These are phyloP conservation scores for Flaveria linearis DNA, from an alignment of 129 eudicot species.

Conservation along the genomic window DNA sequence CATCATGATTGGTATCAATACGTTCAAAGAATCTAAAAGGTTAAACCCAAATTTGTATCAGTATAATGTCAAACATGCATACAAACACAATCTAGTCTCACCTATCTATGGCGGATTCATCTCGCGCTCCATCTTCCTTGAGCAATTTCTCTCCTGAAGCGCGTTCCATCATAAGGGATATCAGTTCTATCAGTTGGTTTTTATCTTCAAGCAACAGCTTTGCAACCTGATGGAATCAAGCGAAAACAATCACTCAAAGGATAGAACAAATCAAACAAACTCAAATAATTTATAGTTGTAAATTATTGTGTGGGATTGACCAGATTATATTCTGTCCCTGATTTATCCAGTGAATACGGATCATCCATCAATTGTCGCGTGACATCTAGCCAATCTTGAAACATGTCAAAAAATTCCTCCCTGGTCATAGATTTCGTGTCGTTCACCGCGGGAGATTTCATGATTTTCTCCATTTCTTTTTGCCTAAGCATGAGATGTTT, in stretches of 20 bases:
- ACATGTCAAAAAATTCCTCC: conserved; percentile 20
- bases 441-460: conserved; percentile 18
- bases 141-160: conserved; percentile 36
- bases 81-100: background rate
- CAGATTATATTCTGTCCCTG: conserved; percentile 38
- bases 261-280: background rate
- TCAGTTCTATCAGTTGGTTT: conserved; percentile 29
- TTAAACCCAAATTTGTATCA: conserved; percentile 1
- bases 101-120: conserved; percentile 37
- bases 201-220: conserved; percentile 39
- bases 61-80: background rate
- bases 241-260: background rate
- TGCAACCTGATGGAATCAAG: conserved; percentile 30
- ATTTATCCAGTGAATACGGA: conserved; percentile 39
- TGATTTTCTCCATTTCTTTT: conserved; percentile 39
- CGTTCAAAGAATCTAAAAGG: conserved; percentile 48
- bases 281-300: background rate
- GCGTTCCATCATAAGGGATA: conserved; percentile 40
- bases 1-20: conserved; percentile 52
- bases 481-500: conserved; percentile 37
- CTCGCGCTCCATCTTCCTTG: conserved; percentile 34
- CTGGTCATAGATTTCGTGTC: conserved; percentile 13
- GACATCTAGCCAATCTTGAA: conserved; percentile 34
- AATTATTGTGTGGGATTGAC: conserved; percentile 12
- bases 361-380: conserved; percentile 42